These are phyloP conservation scores for Geotrichum cucujoidarum DNA, from an alignment of 1,139 yeast genomes.

Conservation along the genomic window DNA sequence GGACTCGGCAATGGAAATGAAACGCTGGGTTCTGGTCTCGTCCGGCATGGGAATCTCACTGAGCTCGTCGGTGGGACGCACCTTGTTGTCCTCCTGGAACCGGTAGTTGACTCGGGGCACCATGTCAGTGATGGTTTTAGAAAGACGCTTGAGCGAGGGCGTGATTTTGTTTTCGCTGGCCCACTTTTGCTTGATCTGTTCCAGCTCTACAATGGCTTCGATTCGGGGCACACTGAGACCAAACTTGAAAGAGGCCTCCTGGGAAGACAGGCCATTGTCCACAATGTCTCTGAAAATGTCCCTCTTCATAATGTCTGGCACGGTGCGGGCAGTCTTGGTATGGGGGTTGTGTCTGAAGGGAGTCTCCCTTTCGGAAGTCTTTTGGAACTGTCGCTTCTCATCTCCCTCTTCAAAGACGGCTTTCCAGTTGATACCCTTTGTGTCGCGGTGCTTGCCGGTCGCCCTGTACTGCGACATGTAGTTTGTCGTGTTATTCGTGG, in stretches of 20 bases:
- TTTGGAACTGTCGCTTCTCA: constrained; percentile 9
- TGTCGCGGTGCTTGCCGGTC: constrained; percentile 30
- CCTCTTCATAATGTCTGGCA: constrained; percentile 55
- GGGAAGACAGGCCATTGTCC: constrained; percentile 52
- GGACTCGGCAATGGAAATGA: constrained; percentile 84
- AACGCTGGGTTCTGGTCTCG: constrained; percentile 76
- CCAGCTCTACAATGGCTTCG: constrained; percentile 73
- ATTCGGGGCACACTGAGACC: constrained; percentile 80
- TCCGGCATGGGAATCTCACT: constrained; percentile 94
- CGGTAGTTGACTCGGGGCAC: constrained; percentile 47
- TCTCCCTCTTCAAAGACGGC: constrained; percentile 22
- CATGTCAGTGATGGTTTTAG: constrained; percentile 65
- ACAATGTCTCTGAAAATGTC: constrained; percentile 54
- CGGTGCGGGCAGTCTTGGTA: constrained; percentile 61
- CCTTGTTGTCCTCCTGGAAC: constrained; percentile 5
- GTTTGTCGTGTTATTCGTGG: constrained; percentile 67
- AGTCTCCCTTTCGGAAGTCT: constrained; percentile 31
- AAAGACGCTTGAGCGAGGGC: constrained; percentile 49
- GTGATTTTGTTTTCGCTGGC: constrained; percentile 38
- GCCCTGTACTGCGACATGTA: constrained; percentile 57
- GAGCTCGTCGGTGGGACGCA: constrained; percentile 33
- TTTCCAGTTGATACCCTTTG: constrained; percentile 24
- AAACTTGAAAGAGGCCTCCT: constrained; percentile 72
- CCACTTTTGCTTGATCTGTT: constrained; percentile 60
- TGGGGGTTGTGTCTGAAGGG: constrained; percentile 78